Conservation (phyloP, 1,139 yeast species). For the Hyphopichia khmerensis region DNA sequence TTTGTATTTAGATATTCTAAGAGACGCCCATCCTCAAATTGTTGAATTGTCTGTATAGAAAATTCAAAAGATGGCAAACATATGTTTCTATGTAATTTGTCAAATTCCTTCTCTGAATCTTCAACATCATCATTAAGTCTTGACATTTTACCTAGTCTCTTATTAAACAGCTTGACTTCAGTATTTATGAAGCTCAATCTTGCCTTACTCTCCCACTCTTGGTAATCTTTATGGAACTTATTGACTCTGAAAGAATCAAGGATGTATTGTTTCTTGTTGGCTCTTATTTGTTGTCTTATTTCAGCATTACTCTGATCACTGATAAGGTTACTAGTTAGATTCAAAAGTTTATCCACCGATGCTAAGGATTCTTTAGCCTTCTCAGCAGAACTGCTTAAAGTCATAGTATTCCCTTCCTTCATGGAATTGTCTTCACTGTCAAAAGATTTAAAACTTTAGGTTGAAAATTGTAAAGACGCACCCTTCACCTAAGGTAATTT, state of each 20-base stretch:
- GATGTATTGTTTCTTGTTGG: conserved; percentile 22
- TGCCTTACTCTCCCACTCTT: conserved; percentile 28
- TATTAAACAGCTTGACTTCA: conserved; percentile 31
- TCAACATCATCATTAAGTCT: conserved; percentile 27
- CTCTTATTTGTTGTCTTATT: conserved; percentile 4
- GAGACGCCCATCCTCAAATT: conserved; percentile 22
- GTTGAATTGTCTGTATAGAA: conserved; percentile 28
- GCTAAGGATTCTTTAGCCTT: conserved; percentile 11
- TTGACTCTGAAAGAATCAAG: conserved; percentile 37
- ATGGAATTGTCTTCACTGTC: no score
- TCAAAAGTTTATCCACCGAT: conserved; percentile 15
- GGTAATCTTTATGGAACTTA: conserved; percentile 29
- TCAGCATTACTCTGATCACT: conserved; percentile 8
- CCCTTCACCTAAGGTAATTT: no score
- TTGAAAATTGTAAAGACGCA: no score
- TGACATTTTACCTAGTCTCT: conserved; percentile 27
- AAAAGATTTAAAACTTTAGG: no score
- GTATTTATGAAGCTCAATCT: conserved; percentile 20
- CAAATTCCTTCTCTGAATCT: conserved; percentile 21
- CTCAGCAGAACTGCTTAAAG: conserved; percentile 1
- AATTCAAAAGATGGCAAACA: conserved; percentile 30
- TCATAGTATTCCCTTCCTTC: background rate
- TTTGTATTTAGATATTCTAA: conserved; percentile 14
- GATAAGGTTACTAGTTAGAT: conserved; percentile 8
- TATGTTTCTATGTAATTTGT: conserved; percentile 21